Evolutionary conservation across 1,139 yeast species (phyloP).

Genomic region (Candida gigantensis): DNA sequence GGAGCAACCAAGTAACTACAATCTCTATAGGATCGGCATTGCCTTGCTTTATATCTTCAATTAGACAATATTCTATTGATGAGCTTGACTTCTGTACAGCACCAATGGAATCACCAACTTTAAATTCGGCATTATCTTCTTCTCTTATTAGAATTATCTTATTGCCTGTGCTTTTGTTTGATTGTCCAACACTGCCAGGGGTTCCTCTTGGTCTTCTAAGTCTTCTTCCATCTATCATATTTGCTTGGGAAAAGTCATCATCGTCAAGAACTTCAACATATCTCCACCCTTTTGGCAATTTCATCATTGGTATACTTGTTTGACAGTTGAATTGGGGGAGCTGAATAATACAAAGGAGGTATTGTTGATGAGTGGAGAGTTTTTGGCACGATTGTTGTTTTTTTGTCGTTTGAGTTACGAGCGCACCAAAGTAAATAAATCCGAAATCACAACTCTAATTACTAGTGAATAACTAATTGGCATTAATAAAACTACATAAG

Average conservation of each 20-base stretch:
- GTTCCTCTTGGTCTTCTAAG: conserved; percentile 17
- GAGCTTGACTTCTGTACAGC: conserved; percentile 28
- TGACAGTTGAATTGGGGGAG: no score
- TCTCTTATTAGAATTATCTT: conserved; percentile 26
- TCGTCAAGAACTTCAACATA: conserved; percentile 19
- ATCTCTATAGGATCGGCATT: conserved; percentile 39
- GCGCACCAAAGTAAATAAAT: no score
- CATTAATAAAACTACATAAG: conserved; percentile 2
- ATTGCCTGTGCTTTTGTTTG: conserved; percentile 13
- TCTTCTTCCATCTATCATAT: conserved; percentile 16
- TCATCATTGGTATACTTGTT: conserved; percentile 4
- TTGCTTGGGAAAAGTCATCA: conserved; percentile 3
- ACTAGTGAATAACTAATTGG: no score
- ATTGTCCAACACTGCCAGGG: conserved; percentile 18
- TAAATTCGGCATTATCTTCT: conserved; percentile 37
- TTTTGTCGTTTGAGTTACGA: background rate
- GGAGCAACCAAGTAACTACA: conserved; percentile 37
- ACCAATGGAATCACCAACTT: conserved; percentile 42
- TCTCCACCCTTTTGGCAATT: conserved; percentile 37
- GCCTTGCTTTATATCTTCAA: conserved; percentile 45
- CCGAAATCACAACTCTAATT: no score
- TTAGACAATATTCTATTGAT: no score
- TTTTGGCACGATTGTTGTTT: background rate
- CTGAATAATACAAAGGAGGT: no score
- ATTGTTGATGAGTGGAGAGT: no score